A percentile compares a stretch with the other conserved stretches of the same genome.
Evolutionary conservation across 2,329 filamentous ascomycete genomes (phyloP).

Genomic region (Byssoonygena ceratinophila): DNA sequence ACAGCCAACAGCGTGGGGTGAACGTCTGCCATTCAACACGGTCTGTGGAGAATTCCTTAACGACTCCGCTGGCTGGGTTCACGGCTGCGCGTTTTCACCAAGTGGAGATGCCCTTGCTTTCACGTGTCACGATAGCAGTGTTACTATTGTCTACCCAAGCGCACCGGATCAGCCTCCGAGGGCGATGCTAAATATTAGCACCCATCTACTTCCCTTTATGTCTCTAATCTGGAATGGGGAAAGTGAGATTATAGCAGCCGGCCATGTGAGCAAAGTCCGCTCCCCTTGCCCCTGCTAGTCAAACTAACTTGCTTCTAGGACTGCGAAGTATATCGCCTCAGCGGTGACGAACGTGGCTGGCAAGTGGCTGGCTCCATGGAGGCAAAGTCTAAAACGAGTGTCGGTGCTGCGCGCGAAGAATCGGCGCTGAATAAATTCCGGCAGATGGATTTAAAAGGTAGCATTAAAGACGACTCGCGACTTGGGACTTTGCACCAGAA

Average conservation of each 20-base stretch:
- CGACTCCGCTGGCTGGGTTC: constrained; percentile 93
- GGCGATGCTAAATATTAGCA: constrained; percentile 82
- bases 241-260: constrained; percentile 86
- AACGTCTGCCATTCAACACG: constrained; percentile 93
- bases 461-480: constrained; percentile 81
- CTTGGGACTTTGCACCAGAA: constrained; percentile 95
- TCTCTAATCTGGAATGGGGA: constrained; percentile 87
- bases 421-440: constrained; percentile 95
- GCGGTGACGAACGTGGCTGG: constrained; percentile 71
- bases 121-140: constrained; percentile 86
- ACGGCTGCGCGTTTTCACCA: constrained; percentile 85
- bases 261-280: constrained; percentile 49
- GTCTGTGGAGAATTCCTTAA: constrained; percentile 95
- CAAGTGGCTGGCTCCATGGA: constrained; percentile 72
- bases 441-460: constrained; percentile 97
- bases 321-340: constrained; percentile 80
- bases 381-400: constrained; percentile 53
- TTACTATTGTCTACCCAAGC: constrained; percentile 90
- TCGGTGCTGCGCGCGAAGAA: constrained; percentile 61
- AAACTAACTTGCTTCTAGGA: constrained; percentile 36
- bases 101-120: constrained; percentile 90
- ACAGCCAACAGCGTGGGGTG: constrained; percentile 82
- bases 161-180: constrained; percentile 81
- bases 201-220: constrained; percentile 83
- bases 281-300: too few relatives aligned